Conservation (phyloP, 108 stramenopile species). For the Cyclotella cryptica region DNA sequence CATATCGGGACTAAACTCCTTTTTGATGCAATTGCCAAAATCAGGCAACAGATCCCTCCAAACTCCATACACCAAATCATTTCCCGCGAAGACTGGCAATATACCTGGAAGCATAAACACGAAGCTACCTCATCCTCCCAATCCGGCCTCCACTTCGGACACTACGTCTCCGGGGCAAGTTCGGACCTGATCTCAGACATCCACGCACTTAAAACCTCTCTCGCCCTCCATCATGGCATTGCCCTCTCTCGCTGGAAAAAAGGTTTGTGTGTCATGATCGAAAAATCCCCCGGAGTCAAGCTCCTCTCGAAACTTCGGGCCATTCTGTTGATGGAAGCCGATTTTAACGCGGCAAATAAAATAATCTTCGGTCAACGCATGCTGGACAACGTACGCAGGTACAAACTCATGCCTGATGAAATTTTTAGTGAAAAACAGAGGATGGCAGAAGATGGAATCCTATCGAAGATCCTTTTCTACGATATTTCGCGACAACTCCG, state of each 20-base stretch:
- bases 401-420: constrained; percentile 24
- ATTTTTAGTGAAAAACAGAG: constrained; percentile 22
- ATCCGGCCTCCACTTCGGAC: constrained; percentile 20
- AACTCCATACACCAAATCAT: not conserved
- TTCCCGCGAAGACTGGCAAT: not conserved
- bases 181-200: constrained; percentile 4
- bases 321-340: constrained; percentile 35
- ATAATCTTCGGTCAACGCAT: constrained; percentile 18
- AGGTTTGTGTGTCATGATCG: constrained; percentile 20
- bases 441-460: constrained; percentile 19
- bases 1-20: not conserved
- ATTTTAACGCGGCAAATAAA: constrained; percentile 30
- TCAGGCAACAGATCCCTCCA: not conserved
- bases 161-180: constrained; percentile 2
- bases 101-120: not conserved
- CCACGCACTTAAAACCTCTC: constrained; percentile 18
- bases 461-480: constrained; percentile 11
- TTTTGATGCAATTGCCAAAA: not conserved
- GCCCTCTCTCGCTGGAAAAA: constrained; percentile 3
- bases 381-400: constrained; percentile 18
- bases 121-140: constrained; percentile 19
- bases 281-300: not conserved
- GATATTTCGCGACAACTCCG: not conserved
- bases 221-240: not conserved
- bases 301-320: constrained; percentile 18